phyloP scores from a whole-genome alignment of 768 basidiomycete species.

The Tulasnella sp. region DNA sequence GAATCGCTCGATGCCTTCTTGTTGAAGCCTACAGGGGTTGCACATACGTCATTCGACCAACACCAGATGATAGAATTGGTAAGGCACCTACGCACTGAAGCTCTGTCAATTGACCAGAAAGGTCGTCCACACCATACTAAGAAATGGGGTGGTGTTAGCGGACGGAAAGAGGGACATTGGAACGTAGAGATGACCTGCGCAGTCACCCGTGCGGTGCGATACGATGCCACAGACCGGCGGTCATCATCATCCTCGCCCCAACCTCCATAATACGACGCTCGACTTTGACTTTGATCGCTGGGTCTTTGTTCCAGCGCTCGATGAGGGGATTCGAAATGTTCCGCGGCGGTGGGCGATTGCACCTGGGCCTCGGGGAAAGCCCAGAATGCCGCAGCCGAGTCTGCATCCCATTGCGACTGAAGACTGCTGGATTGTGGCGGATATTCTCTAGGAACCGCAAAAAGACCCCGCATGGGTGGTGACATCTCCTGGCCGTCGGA shows the following conservation, averaged over 20 bases:
- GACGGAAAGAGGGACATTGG: not conserved
- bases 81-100: conserved; percentile 14
- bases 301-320: not conserved
- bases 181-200: not conserved
- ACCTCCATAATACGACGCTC: not conserved
- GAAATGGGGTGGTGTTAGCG: not conserved
- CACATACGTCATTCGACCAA: not conserved
- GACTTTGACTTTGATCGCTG: not conserved
- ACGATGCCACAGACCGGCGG: conserved; percentile 1
- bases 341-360: not conserved
- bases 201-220: not conserved
- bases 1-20: conserved; percentile 54
- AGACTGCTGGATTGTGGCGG: not conserved
- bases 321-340: not conserved
- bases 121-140: not conserved
- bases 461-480: not conserved
- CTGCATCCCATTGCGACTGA: not conserved
- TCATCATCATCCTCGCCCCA: not conserved
- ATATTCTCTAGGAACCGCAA: not conserved
- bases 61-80: not conserved
- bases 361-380: conserved; percentile 6
- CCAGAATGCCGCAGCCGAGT: conserved; percentile 4
- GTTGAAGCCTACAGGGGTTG: conserved; percentile 32
- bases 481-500: not conserved
- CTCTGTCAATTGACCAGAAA: conserved; percentile 13